Evolutionary conservation across 1,284 basidiomycete genomes (phyloP), one percentile per base, ranked within the genome.

Genomic region (Fomitopsis schrenkii): DNA sequence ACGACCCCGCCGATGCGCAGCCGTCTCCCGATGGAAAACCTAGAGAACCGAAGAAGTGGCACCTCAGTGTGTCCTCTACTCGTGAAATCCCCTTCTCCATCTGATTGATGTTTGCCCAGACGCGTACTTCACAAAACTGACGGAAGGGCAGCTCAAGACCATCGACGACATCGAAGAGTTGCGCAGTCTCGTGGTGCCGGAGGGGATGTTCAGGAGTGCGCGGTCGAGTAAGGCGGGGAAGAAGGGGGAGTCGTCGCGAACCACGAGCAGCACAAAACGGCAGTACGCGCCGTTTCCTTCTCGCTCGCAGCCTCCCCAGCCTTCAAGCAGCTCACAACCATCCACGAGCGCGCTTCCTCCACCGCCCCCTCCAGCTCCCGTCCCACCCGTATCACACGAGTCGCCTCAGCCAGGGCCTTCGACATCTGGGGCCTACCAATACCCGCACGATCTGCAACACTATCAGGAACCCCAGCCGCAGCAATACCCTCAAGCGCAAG

Each of bases 121-220:
- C 67, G 88, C 90, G 5, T 91, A 91, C 73, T 91, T 90, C 71
- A 90, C 89, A 19, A 88, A 90, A 66, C 76, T 80, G 17, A 75
- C 74, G 17, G 72, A 75, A 48, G 74, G 74, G 59, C 67, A 68
- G 59, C 70, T 76, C 38, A 66, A 69, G 58, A 73, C 74, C 17
- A 75, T 76, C 57, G 74, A 76, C 67, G 73, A 74, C 55, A 72
- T 76, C 58, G 70, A 71, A 7, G 62, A 62, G 57, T 66, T 75
- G 19, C 68, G 71, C 52, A 71, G 71, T 42, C 69, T 76, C 52
- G 66, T 63, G 42, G 73, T 76, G 0, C 75, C 75, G 10, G 72
- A 72, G 0, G 71, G 71, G 33, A 73, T 84, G 50, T 91, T 90
- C 72, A 83, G 81, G 66, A 88, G 85, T 64, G 67, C 67, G 35